phyloP scores from a whole-genome alignment of 1,284 basidiomycete species.

The Crepidotus sp. region DNA sequence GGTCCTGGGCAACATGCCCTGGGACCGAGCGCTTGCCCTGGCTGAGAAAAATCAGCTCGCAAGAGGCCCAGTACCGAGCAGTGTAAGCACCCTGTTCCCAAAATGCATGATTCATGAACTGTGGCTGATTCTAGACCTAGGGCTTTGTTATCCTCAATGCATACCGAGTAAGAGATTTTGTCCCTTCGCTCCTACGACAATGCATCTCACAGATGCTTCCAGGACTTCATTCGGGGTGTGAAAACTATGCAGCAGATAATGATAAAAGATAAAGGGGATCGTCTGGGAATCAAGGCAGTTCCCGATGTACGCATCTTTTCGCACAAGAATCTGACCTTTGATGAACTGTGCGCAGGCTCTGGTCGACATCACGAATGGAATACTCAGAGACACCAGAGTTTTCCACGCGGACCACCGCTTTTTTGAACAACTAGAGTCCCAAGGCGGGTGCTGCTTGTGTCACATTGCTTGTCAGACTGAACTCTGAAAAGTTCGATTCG shows the following conservation, averaged over 20 bases:
- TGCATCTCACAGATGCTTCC: neutral
- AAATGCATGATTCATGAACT: neutral
- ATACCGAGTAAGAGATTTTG: conserved; percentile 5
- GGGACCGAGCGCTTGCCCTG: conserved; percentile 8
- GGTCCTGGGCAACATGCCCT: conserved; percentile 1
- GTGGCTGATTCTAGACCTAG: neutral
- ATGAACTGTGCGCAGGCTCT: neutral
- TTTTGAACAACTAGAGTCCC: conserved; percentile 4
- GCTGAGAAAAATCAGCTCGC: neutral
- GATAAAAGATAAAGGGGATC: neutral
- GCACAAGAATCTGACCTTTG: neutral
- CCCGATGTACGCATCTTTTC: neutral
- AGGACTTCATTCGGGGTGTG: conserved; percentile 11
- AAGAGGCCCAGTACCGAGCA: conserved; percentile 7
- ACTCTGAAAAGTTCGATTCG: neutral
- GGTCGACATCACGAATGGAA: conserved; percentile 9
- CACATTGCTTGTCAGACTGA: neutral
- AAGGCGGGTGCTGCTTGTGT: neutral
- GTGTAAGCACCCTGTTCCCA: neutral
- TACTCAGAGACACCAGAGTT: conserved; percentile 6
- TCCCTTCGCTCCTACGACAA: neutral
- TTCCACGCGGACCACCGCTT: conserved; percentile 6
- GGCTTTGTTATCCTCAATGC: conserved; percentile 12
- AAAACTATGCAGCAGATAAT: conserved; percentile 5
- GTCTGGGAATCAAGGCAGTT: neutral